Percentiles rank a stretch among this genome's conserved stretches.
These are phyloP conservation scores for Albatrellus ellisii DNA, from an alignment of 768 basidiomycete genomes.

Conservation along the genomic window DNA sequence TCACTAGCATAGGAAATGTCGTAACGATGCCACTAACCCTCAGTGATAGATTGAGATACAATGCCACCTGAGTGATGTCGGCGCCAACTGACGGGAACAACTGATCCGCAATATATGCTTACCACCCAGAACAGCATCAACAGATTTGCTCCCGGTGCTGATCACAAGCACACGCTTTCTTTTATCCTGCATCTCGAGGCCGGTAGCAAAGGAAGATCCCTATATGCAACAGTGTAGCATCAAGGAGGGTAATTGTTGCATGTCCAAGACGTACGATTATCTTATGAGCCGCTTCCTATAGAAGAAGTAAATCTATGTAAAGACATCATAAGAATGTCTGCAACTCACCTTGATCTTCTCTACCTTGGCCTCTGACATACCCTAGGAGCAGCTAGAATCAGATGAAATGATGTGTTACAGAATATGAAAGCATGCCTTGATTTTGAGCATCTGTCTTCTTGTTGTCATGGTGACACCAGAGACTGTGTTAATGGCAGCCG, in stretches of 20 bases:
- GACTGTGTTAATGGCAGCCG: conserved; percentile 72
- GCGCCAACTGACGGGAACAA: neutral
- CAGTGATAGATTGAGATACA: conserved; percentile 88
- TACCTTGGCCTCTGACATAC: conserved; percentile 93
- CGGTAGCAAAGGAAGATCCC: conserved; percentile 89
- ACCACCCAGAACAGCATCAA: conserved; percentile 86
- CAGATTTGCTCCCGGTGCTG: conserved; percentile 87
- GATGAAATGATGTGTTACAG: conserved; percentile 3
- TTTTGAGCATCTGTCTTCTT: conserved; percentile 78
- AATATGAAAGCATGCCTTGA: conserved; percentile 46
- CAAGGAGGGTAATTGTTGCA: neutral
- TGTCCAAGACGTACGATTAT: conserved; percentile 40
- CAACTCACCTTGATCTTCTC: conserved; percentile 80
- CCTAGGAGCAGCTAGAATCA: conserved; percentile 37
- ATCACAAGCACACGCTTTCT: conserved; percentile 70
- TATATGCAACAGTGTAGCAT: conserved; percentile 18
- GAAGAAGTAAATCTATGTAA: neutral
- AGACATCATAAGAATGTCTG: conserved; percentile 1
- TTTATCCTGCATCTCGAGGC: conserved; percentile 81
- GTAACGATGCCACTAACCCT: conserved; percentile 35
- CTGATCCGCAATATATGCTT: conserved; percentile 11
- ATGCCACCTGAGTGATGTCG: conserved; percentile 48
- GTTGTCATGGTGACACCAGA: conserved; percentile 90
- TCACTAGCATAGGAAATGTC: neutral
- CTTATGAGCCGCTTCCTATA: conserved; percentile 81